Evolutionary conservation across 495 filamentous ascomycete genomes (phyloP), one percentile per base, ranked within the genome.

Genomic region (Hyaloscypha variabilis): DNA sequence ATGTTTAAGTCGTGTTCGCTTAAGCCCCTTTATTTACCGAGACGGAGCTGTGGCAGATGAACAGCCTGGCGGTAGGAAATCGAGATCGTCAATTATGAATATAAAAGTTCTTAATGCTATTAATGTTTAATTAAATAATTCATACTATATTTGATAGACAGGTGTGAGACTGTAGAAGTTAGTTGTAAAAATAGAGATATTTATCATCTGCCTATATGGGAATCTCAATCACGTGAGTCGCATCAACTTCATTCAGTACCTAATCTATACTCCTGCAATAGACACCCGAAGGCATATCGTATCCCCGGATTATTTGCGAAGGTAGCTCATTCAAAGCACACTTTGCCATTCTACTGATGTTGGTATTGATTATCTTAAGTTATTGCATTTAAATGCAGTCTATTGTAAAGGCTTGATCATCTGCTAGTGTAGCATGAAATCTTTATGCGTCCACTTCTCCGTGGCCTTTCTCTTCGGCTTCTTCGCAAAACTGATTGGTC

Each of bases 361-460:
- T n/a, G n/a, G n/a, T n/a, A 46, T 46, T 19, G 39, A 42, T 6
- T 10, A 19, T 19, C 6, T 3, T 42, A 42, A 14, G 39, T 19
- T 17, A 4, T 46, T 6, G 13, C 2, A 34, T 34, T 34, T 34
- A 34, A 6, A 34, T 34, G 31, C 6, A 1, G 31, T 13, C 8
- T 13, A 34, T 34, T 13, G 2, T 13, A 0, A 34, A 34, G 6
- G 13, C 39, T 46, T 46, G 39, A 34, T 17, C 19, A 17, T 0
- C 39, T 4, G 10, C 39, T 46, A 73, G 63, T 71, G 67, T n/a
- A 74, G 74, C 75, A 85, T 85, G 79, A 97, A 98, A 76, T 99
- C 95, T 81, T 98, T 98, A 74, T 94, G 91, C 59, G 88, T 83
- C 95, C 95, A 99, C 78, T 97, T 98, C 85, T 97, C 96, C 19